Evolutionary conservation across 345 rosid genomes (phyloP), one percentile per base, ranked within the genome.

Genomic region (Eucalyptus regnans): DNA sequence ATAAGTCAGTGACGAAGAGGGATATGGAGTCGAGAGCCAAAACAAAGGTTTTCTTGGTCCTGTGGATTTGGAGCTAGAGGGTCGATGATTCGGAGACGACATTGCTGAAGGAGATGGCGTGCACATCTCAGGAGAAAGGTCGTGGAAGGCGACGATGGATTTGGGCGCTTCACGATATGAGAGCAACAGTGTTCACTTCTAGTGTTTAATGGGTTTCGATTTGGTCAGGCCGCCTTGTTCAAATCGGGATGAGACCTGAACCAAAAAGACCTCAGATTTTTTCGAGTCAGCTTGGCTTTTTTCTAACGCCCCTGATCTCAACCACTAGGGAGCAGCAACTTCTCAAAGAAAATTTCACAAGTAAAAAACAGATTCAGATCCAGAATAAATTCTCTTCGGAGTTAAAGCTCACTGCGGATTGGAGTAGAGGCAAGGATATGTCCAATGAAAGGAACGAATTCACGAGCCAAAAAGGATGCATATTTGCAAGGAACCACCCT

Each of bases 101-200:
- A 8, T 5, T 27, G 31, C n/a, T 0, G 68, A 27, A 60, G 68
- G 16, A 12, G 1, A 60, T 3, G 13, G 62, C 3, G 0, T 9
- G 25, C 44, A 33, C 12, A 71, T 71, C 81, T 71, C 13, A 0
- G 4, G 44, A 18, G 12, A 71, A 15, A 9, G 37, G 81, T 37
- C 6, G 25, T 18, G 25, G 46, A 9, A 71, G 25, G 7, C 9
- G 12, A 33, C 9, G 3, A 64, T n/a, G 41, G 41, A 64, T 64
- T 62, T 62, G 17, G 18, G 18, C 17, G 33, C 71, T 62, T 62
- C 41, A 15, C 18, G 41, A n/a, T 29, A 31, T 31, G 5, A 31
- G 76, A 15, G 79, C 4, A 7, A n/a, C 31, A 12, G 43, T 68
- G 80, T 68, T 33, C 10, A 4, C 80, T 33, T 68, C 44, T 16